Percentiles rank a stretch among this genome's conserved stretches.
Evolutionary conservation across 176 grass and related monocot genomes (phyloP).

Genomic region (Pontederia paniculata): DNA sequence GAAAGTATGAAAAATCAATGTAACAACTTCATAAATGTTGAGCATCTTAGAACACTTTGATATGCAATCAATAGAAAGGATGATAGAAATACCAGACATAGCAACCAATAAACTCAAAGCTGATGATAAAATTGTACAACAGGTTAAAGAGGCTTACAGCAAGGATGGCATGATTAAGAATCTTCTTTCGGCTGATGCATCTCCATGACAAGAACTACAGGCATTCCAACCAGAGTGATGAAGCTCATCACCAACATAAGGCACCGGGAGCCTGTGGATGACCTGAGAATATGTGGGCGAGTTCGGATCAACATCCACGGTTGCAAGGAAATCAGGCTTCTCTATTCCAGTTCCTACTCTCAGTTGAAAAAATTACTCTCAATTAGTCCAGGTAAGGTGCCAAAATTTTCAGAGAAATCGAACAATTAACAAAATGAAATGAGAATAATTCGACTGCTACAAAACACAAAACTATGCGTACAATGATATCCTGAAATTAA

Average conservation of each 20-base stretch:
- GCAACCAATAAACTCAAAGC: neutral
- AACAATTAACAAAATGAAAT: no score
- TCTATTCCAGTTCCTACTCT: slow-evolving; percentile 70
- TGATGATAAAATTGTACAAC: neutral
- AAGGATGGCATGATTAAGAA: slow-evolving; percentile 76
- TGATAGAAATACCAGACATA: no score
- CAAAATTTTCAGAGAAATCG: no score
- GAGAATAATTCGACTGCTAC: no score
- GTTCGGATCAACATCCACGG: slow-evolving; percentile 64
- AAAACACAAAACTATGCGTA: no score
- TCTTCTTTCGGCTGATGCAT: slow-evolving; percentile 41
- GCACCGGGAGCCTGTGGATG: slow-evolving; percentile 59
- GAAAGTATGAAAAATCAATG: no score
- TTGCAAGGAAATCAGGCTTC: slow-evolving; percentile 76
- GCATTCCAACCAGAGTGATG: slow-evolving; percentile 95
- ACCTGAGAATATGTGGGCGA: slow-evolving; percentile 81
- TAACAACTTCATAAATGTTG: no score
- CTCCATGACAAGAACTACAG: slow-evolving; percentile 85
- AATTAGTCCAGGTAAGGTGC: no score
- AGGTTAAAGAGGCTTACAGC: slow-evolving; percentile 36
- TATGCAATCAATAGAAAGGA: no score
- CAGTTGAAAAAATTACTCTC: neutral
- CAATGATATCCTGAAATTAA: no score
- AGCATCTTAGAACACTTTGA: no score
- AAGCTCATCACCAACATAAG: slow-evolving; percentile 71